These are phyloP conservation scores for Penicillium robsamsonii DNA, from an alignment of 495 filamentous ascomycete genomes.

Conservation along the genomic window DNA sequence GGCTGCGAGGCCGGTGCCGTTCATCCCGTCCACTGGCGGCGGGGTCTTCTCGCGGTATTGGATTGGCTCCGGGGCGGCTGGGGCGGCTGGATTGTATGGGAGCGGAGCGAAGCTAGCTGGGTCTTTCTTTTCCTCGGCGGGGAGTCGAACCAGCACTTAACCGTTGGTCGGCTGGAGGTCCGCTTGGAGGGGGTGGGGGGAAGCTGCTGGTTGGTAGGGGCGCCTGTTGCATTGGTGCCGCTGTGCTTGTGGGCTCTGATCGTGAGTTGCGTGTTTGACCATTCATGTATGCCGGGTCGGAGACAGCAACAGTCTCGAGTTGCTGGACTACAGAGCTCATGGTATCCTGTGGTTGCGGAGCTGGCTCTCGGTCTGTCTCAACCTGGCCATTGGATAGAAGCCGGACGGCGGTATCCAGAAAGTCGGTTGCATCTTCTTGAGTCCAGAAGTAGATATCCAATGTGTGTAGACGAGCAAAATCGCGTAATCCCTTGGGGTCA, in stretches of 20 bases:
- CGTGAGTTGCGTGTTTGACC: conserved; percentile 51
- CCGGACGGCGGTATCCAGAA: conserved; percentile 62
- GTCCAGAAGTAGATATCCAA: conserved; percentile 92
- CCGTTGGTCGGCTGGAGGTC: conserved; percentile 33
- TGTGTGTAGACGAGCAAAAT: conserved; percentile 74
- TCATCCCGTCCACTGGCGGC: conserved; percentile 68
- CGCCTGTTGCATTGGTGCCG: conserved; percentile 36
- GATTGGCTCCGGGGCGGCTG: conserved; percentile 79
- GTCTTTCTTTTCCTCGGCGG: conserved; percentile 38
- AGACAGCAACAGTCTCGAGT: conserved; percentile 76
- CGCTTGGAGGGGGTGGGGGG: conserved; percentile 45
- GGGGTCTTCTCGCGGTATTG: conserved; percentile 87
- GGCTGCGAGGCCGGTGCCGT: conserved; percentile 67
- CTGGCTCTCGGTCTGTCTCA: conserved; percentile 48
- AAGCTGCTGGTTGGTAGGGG: conserved; percentile 23
- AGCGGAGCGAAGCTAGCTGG: conserved; percentile 63
- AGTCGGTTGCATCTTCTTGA: conserved; percentile 66
- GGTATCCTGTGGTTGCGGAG: conserved; percentile 48
- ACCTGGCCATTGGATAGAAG: conserved; percentile 60
- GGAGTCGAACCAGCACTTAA: conserved; percentile 20
- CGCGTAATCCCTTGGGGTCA: conserved; percentile 67
- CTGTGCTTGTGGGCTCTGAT: conserved; percentile 29
- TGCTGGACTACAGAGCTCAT: conserved; percentile 81
- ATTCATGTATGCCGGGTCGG: conserved; percentile 58
- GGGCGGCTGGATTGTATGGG: conserved; percentile 87